A percentile compares a stretch with the other conserved stretches of the same genome.
These are phyloP conservation scores for Aspergillus fijiensis DNA, from an alignment of 2,329 filamentous ascomycete genomes.

Conservation along the genomic window DNA sequence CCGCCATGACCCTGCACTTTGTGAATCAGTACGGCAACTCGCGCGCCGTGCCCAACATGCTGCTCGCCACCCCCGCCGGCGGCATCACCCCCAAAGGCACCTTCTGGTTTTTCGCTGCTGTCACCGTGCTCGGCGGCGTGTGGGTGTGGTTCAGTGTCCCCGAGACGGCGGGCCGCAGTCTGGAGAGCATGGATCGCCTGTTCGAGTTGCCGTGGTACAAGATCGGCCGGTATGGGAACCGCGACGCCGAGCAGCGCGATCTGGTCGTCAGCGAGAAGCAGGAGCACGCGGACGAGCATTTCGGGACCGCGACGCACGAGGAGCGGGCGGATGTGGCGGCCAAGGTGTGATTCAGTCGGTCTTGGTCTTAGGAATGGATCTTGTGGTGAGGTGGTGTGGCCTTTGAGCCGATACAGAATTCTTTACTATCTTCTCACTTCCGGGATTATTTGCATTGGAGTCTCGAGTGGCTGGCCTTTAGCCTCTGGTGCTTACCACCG, in stretches of 20 bases:
- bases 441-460: too few species aligned
- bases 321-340: constrained; percentile 11
- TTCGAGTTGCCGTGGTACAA: constrained; percentile 73
- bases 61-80: constrained; percentile 48
- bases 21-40: constrained; percentile 76
- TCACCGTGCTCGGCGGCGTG: constrained; percentile 65
- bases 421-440: too few species aligned
- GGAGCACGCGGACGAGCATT: constrained; percentile 17
- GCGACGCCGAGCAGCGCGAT: constrained; percentile 32
- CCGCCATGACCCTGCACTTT: constrained; percentile 77
- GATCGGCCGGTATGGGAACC: constrained; percentile 56
- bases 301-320: constrained; percentile 19
- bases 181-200: constrained; percentile 65
- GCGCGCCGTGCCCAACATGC: constrained; percentile 73
- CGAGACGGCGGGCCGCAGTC: constrained; percentile 63
- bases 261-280: constrained; percentile 26
- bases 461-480: too few species aligned
- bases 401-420: too few species aligned
- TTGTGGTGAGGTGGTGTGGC: too few species aligned
- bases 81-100: constrained; percentile 62
- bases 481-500: too few species aligned
- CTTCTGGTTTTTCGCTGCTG: constrained; percentile 71
- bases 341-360: not conserved
- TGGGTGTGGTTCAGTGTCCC: constrained; percentile 62
- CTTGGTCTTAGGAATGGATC: too few species aligned